Percentiles rank a stretch among this genome's conserved stretches.
phyloP scores from a whole-genome alignment of 352 stramenopile genomes.

The Pythium monospermum region DNA sequence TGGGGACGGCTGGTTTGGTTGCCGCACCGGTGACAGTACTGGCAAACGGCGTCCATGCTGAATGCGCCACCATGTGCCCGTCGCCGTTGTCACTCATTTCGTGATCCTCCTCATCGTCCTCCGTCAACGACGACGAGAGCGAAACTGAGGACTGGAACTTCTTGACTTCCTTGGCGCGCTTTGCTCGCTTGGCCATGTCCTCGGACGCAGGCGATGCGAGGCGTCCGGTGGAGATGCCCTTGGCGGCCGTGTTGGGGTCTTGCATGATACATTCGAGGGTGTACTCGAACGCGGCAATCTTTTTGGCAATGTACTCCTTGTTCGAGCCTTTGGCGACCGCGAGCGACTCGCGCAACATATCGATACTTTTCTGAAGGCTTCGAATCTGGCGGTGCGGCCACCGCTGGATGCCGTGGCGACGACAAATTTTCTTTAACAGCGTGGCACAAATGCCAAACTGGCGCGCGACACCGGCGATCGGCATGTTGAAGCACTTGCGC shows the following conservation, averaged over 20 bases:
- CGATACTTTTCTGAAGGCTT: slow-evolving; percentile 78
- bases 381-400: slow-evolving; percentile 84
- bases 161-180: slow-evolving; percentile 40
- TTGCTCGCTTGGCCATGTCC: slow-evolving; percentile 54
- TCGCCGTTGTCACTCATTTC: slow-evolving; percentile 22
- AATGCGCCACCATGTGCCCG: slow-evolving; percentile 11
- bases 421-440: slow-evolving; percentile 82
- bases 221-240: slow-evolving; percentile 58
- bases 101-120: slow-evolving; percentile 38
- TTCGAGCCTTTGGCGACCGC: slow-evolving; percentile 66
- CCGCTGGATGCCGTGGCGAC: slow-evolving; percentile 73
- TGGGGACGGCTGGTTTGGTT: too few species aligned
- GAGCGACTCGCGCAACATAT: slow-evolving; percentile 72
- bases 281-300: slow-evolving; percentile 77
- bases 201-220: slow-evolving; percentile 54
- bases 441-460: slow-evolving; percentile 86
- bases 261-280: slow-evolving; percentile 80
- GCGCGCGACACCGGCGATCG: slow-evolving; percentile 68
- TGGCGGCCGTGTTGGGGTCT: slow-evolving; percentile 70
- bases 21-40: slow-evolving; percentile 6
- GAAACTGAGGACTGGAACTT: slow-evolving; percentile 26
- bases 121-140: slow-evolving; percentile 34
- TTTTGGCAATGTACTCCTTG: slow-evolving; percentile 78
- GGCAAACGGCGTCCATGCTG: slow-evolving; percentile 11
- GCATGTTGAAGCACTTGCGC: slow-evolving; percentile 80